A percentile compares a stretch with the other conserved stretches of the same genome.
Conservation (phyloP, 116 monocot species). For the Cymodocea nodosa region DNA sequence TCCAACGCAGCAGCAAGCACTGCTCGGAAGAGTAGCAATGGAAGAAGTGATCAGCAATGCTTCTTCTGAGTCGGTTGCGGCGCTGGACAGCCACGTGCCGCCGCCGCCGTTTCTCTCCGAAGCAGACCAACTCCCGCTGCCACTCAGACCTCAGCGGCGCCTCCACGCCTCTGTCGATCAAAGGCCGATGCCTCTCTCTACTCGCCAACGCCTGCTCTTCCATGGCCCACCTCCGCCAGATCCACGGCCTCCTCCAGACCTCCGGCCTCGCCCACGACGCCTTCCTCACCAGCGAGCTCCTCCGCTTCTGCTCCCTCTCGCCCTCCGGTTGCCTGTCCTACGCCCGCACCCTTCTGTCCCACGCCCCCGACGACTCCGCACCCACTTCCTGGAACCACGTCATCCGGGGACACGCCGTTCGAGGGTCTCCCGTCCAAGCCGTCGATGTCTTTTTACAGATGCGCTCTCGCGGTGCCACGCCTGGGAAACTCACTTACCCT, state of each 20-base stretch:
- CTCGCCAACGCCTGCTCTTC: slow-evolving; percentile 24
- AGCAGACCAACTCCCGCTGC: no score
- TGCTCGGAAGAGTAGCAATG: no score
- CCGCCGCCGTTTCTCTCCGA: no score
- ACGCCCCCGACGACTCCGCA: slow-evolving; percentile 12
- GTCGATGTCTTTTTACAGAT: slow-evolving; percentile 12
- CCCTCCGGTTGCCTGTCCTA: slow-evolving; percentile 21
- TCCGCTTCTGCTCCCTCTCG: slow-evolving; percentile 37
- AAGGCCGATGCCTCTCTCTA: slow-evolving; percentile 33
- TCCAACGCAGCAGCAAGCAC: no score
- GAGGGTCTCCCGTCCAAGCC: slow-evolving; percentile 5
- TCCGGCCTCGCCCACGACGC: slow-evolving; percentile 22
- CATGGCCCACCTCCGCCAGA: slow-evolving; percentile 28
- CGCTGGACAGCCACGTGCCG: no score
- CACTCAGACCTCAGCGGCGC: not conserved
- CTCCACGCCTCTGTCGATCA: not conserved
- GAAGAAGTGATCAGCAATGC: no score
- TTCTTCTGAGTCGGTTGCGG: no score
- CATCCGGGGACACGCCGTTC: slow-evolving; percentile 37
- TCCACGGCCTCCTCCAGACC: slow-evolving; percentile 44
- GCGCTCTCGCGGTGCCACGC: slow-evolving; percentile 5
- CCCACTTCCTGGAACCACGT: slow-evolving; percentile 45
- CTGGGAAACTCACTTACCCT: slow-evolving; percentile 24
- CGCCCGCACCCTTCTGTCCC: slow-evolving; percentile 30
- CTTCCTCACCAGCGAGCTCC: slow-evolving; percentile 35